Evolutionary conservation across 2,329 filamentous ascomycete species (phyloP), one percentile per base, ranked within the genome.

Genomic region (Diaporthe eres): DNA sequence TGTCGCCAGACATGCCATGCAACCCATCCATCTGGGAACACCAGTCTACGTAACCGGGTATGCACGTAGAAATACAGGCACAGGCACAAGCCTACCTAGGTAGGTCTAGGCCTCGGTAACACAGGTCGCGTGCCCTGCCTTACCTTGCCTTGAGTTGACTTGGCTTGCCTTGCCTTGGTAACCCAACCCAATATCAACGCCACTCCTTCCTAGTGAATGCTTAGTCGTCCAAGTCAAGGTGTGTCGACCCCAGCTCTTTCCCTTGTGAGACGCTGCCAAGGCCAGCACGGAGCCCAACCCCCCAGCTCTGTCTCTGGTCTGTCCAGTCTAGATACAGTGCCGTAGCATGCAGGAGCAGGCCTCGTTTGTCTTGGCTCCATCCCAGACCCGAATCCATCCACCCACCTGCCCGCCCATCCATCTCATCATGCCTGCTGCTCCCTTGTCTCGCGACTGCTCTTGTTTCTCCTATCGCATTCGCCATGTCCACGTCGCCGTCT

Each of bases 231-330:
- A 34, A 19, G 47, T 37, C 19, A 63, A n/a, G 42, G n/a, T 37
- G 42, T 53, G 71, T 39, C 31, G 22, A 51, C 70, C 63, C 70
- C 44, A 72, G 71, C 71, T 65, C 71, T 65, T 65, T 55, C 75
- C 75, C 39, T 58, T 74, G 67, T 76, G 75, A 76, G 75, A 76
- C 75, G 65, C 9, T 73, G 75, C 75, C 75, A 76, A 76, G 75
- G 22, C 71, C 19, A 47, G 57, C 51, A 55, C 61, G 72, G 51
- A 51, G 31, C 61, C 51, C 25, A 58, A 10, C 39, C 47, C 53
- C 70, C 57, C 39, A 34, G 39, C 55, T 51, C 42, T 28, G 42
- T 67, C 28, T 67, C 63, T 51, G 44, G 44, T 51, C 22, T 53
- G 47, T 49, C 47, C 63, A 15, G 19, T 53, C 63, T 39, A 13